Evolutionary conservation across 2,329 filamentous ascomycete genomes (phyloP), one percentile per base, ranked within the genome.

Genomic region (Sporothrix brasiliensis): DNA sequence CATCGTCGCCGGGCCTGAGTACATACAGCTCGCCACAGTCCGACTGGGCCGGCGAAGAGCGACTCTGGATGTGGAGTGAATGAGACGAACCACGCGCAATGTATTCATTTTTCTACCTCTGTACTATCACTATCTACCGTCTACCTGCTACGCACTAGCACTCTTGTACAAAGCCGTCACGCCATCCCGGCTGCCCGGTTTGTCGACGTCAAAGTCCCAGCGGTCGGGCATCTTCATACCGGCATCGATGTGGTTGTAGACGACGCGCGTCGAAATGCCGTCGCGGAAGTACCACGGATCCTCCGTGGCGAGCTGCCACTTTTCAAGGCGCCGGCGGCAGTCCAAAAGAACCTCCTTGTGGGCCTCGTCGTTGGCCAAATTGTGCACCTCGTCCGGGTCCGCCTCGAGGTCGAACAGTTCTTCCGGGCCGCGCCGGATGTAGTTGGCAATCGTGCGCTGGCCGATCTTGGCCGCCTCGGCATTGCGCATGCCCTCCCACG

Each of bases 331-430:
- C 27, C 56, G 30, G 44, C 75, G 77, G 74, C 82, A 76, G 27
- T 77, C 74, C 7, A 75, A 47, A 39, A 84, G 72, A 1, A 79
- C 71, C 10, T 74, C 72, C 47, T 73, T 53, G 61, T 82, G 76
- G 39, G 76, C 74, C 0, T 75, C 67, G 21, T 82, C 77, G 1
- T 72, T 71, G 3, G 79, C 81, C 10, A 85, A 76, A 72, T 85
- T 84, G 2, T 77, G 71, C 2, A 85, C 76, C 74, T 86, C 83
- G 10, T 79, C 73, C 0, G 83, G 81, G 73, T 86, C 83, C 0
- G 72, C 72, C 10, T 82, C 78, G 10, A 85, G 73, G 71, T 85
- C 83, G 71, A 81, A 85, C 0, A 85, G 75, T 74, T 85, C 80
- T 71, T 85, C 83, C 0, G 82, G 75, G 75, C 41, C 80, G 65